Conservation (phyloP, 2,329 filamentous ascomycete species). For the Pyrenophora tritici-repentis region DNA sequence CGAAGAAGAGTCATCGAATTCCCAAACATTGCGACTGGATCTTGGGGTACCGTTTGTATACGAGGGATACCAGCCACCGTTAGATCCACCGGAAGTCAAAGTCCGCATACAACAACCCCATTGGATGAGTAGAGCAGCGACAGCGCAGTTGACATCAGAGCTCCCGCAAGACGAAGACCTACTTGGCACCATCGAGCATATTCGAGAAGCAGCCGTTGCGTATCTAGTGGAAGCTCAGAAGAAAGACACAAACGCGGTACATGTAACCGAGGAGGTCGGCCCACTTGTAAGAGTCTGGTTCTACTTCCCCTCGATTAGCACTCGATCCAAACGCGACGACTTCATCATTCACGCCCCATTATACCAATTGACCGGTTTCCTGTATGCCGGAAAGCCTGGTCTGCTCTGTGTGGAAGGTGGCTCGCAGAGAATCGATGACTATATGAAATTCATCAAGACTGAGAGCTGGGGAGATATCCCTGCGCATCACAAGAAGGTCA, state of each 20-base stretch:
- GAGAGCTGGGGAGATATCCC: slow-evolving; percentile 68
- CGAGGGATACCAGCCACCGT: slow-evolving; percentile 4
- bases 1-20: neutral
- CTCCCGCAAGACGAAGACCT: slow-evolving; percentile 22
- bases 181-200: slow-evolving; percentile 27
- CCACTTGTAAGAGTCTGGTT: slow-evolving; percentile 62
- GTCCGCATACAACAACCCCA: slow-evolving; percentile 30
- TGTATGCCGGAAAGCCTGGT: slow-evolving; percentile 65
- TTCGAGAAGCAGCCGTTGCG: slow-evolving; percentile 24
- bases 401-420: slow-evolving; percentile 58
- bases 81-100: slow-evolving; percentile 27
- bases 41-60: slow-evolving; percentile 27
- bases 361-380: slow-evolving; percentile 63
- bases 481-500: slow-evolving; percentile 66
- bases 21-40: slow-evolving; percentile 20
- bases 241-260: no score
- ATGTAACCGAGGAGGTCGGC: neutral
- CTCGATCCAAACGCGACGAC: slow-evolving; percentile 63
- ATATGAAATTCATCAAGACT: slow-evolving; percentile 68
- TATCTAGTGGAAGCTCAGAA: slow-evolving; percentile 4
- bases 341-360: slow-evolving; percentile 59
- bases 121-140: slow-evolving; percentile 31
- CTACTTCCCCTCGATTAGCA: slow-evolving; percentile 66
- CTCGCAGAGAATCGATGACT: slow-evolving; percentile 58
- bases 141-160: slow-evolving; percentile 18